Conservation (phyloP, 2,329 filamentous ascomycete species). For the Decorospora gaudefroyi region DNA sequence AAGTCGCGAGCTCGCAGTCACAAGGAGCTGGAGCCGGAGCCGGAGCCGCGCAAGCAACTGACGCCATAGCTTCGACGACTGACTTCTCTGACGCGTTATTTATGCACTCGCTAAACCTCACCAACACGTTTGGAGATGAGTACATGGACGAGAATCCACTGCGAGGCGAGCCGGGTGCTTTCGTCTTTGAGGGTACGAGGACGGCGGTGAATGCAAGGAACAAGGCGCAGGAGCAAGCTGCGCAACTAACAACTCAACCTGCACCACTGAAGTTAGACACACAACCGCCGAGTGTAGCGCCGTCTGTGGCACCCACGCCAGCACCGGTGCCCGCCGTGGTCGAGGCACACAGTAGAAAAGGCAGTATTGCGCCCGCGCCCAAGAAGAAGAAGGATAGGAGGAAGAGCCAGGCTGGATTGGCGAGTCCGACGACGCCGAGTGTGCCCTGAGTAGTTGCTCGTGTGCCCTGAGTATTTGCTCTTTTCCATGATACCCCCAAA, state of each 20-base stretch:
- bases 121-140: conserved; percentile 61
- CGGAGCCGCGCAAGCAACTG: conserved; percentile 12
- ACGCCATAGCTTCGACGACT: conserved; percentile 22
- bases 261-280: conserved; percentile 24
- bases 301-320: conserved; percentile 39
- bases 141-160: conserved; percentile 68
- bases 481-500: conserved; percentile 17
- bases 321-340: conserved; percentile 22
- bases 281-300: conserved; percentile 30
- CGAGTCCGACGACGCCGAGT: conserved; percentile 42
- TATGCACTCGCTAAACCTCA: conserved; percentile 56
- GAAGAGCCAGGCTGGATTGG: conserved; percentile 45
- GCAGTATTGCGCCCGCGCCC: conserved; percentile 32
- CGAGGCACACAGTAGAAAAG: conserved; percentile 31
- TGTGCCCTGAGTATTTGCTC: background rate
- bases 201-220: conserved; percentile 50
- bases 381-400: conserved; percentile 43
- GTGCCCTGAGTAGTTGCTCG: conserved; percentile 3
- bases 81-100: conserved; percentile 45
- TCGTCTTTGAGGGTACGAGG: conserved; percentile 58
- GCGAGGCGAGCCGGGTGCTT: conserved; percentile 65
- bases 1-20: conserved; percentile 27
- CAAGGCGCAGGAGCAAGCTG: conserved; percentile 42
- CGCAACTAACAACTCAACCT: conserved; percentile 22
- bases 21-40: conserved; percentile 27